Percentiles rank a stretch among this genome's conserved stretches.
phyloP scores from a whole-genome alignment of 257 asterid species.

The Solanum clarkiae region DNA sequence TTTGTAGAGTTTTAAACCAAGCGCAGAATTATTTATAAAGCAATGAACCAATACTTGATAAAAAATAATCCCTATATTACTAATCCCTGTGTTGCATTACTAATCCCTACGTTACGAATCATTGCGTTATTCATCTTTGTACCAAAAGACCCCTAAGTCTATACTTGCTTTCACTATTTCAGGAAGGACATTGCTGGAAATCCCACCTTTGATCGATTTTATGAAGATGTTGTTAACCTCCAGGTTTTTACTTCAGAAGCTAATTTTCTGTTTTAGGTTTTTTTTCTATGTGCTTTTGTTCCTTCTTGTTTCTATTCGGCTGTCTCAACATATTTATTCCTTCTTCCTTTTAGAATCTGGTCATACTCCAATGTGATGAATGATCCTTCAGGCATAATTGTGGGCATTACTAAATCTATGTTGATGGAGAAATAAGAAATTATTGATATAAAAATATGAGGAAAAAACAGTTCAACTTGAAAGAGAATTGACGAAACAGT shows the following conservation, averaged over 20 bases:
- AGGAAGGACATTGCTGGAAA: slow-evolving; percentile 78
- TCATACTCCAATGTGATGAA: neutral
- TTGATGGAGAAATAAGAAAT: neutral
- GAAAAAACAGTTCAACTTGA: neutral
- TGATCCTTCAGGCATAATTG: neutral
- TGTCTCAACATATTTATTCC: neutral
- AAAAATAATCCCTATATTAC: too few relatives aligned
- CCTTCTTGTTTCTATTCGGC: neutral
- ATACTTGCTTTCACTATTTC: slow-evolving; percentile 7
- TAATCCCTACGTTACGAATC: too few relatives aligned
- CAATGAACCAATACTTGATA: too few relatives aligned
- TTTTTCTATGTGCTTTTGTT: neutral
- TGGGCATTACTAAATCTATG: neutral
- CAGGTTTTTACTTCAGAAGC: slow-evolving; percentile 43
- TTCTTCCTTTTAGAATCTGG: neutral
- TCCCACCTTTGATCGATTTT: slow-evolving; percentile 48
- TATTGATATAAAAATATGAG: neutral
- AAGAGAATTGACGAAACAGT: neutral
- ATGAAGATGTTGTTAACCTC: slow-evolving; percentile 63
- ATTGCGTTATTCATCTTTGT: too few relatives aligned
- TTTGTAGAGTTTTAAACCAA: too few relatives aligned
- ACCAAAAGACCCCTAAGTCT: neutral
- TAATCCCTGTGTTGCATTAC: too few relatives aligned
- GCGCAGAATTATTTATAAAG: too few relatives aligned
- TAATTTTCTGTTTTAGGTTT: neutral